Evolutionary conservation across 1,139 yeast species (phyloP), one percentile per base, ranked within the genome.

Genomic region (Magnusiomyces tetraspermus): DNA sequence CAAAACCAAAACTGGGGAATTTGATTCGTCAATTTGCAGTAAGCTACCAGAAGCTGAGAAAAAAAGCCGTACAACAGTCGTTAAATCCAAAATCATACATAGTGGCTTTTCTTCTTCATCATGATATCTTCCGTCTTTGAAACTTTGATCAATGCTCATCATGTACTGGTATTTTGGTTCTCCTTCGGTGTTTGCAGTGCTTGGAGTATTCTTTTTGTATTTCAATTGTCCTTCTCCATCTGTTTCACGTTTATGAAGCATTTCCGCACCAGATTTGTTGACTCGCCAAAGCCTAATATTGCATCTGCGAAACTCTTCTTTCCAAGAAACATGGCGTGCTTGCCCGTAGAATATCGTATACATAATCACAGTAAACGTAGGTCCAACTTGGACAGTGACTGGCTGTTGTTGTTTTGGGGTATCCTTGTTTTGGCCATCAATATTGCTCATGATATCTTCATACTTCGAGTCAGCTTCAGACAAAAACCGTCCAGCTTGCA

Each of bases 41-140:
- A 85, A 67, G 53, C 76, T 76, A 0, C 94, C 94, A 1, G 90
- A 82, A 1, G 85, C 86, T 55, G 84, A 79, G 67, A 84, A 86
- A 59, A 83, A 86, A 54, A 84, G 67, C 55, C 82, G 73, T 5
- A 75, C 70, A 2, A 85, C 71, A 1, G 70, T 63, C 10, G 70
- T 63, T 2, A 83, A 67, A 47, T 77, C 74, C 33, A 77, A 64
- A 2, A 55, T 57, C 2, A 61, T 57, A 23, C 69, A 63, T 1
- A 60, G 58, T 2, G 63, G 67, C 24, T 67, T 70, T 19, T 71
- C 76, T 3, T 67, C 69, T 13, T 72, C 77, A 11, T 82, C 85
- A 61, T 86, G 95, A 62, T 83, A 86, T 54, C 95, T 69, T 0
- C 79, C 88, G 66, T 86, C 95, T 61, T 84, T 75, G 55, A 83